A percentile compares a stretch with the other conserved stretches of the same genome.
phyloP scores from a whole-genome alignment of 257 asterid genomes.

The Ophiorrhiza pumila region DNA sequence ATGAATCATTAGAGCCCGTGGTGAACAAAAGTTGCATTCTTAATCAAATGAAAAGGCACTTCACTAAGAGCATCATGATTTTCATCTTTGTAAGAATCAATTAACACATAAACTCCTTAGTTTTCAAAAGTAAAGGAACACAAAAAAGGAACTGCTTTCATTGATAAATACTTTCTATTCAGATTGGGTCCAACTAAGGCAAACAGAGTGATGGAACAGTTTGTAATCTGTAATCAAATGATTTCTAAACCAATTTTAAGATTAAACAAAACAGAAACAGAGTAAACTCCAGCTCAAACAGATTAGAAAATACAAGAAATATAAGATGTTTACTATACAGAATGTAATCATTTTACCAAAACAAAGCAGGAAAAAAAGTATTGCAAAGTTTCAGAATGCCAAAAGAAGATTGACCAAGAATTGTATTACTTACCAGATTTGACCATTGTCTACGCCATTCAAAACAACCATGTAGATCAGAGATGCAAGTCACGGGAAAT shows the following conservation, averaged over 20 bases:
- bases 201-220: neutral
- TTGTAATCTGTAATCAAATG: neutral
- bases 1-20: slow-evolving; percentile 5
- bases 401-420: no score
- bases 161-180: neutral
- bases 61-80: neutral
- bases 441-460: no score
- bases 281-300: neutral
- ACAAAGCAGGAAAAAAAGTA: neutral
- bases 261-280: neutral
- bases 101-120: neutral
- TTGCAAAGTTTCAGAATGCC: no score
- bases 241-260: neutral
- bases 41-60: neutral
- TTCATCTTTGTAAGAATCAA: neutral
- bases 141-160: neutral
- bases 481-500: no score
- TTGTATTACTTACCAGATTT: no score
- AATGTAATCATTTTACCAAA: neutral
- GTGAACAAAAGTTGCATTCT: neutral
- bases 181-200: neutral
- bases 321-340: neutral
- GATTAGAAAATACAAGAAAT: neutral
- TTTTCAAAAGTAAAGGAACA: no score
- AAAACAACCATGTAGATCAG: no score